These are phyloP conservation scores for Sclerospora graminicola DNA, from an alignment of 352 stramenopile species.

Conservation along the genomic window DNA sequence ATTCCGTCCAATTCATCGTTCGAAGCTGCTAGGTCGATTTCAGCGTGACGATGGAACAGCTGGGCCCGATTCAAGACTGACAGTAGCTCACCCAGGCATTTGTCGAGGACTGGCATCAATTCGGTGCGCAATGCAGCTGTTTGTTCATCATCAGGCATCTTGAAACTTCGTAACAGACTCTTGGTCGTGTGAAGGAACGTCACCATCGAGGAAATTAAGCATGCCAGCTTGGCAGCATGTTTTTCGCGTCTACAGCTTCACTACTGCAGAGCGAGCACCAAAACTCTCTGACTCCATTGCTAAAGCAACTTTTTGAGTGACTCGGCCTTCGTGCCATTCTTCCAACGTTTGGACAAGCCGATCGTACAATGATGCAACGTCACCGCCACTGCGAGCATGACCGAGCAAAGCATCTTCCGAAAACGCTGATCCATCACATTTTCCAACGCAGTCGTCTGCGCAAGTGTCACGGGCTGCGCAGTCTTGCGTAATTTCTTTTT, in stretches of 20 bases:
- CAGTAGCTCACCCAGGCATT: constrained; percentile 32
- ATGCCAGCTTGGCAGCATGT: constrained; percentile 41
- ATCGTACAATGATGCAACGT: constrained; percentile 37
- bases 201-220: constrained; percentile 49
- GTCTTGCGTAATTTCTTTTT: constrained; percentile 43
- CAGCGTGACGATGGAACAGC: constrained; percentile 48
- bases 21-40: constrained; percentile 56
- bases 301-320: constrained; percentile 11
- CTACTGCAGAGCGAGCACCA: constrained; percentile 36
- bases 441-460: constrained; percentile 34
- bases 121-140: constrained; percentile 19
- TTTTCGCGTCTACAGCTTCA: constrained; percentile 52
- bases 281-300: constrained; percentile 33
- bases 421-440: constrained; percentile 50
- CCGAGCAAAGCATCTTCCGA: constrained; percentile 44
- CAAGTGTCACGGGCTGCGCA: constrained; percentile 36
- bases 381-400: constrained; percentile 9
- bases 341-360: constrained; percentile 39
- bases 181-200: constrained; percentile 29
- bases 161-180: constrained; percentile 16
- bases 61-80: constrained; percentile 40
- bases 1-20: constrained; percentile 61
- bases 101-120: constrained; percentile 28
- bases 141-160: constrained; percentile 19
- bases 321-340: constrained; percentile 37